Evolutionary conservation across 352 stramenopile species (phyloP).

Genomic region (Phytophthora nicotianae): DNA sequence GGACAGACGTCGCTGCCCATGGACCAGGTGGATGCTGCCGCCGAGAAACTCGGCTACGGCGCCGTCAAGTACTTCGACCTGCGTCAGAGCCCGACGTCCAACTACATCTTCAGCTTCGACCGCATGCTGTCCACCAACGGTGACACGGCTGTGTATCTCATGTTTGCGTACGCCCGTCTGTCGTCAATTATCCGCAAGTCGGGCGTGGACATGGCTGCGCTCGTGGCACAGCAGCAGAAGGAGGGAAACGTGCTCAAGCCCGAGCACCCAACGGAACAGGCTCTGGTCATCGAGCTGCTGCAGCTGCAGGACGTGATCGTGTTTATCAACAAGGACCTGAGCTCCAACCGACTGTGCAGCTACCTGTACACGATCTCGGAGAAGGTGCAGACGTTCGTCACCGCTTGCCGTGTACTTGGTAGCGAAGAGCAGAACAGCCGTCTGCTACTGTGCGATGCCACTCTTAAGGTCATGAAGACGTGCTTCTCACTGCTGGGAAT

Average conservation of each 20-base stretch:
- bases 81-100: constrained; percentile 96
- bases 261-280: constrained; percentile 87
- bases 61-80: constrained; percentile 99
- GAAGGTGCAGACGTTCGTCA: constrained; percentile 98
- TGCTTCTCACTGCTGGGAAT: constrained; percentile 95
- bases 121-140: constrained; percentile 99
- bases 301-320: constrained; percentile 96
- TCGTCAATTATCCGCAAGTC: constrained; percentile 97
- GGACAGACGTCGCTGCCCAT: constrained; percentile 86
- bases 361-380: constrained; percentile 98
- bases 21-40: constrained; percentile 94
- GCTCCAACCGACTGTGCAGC: constrained; percentile 97
- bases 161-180: constrained; percentile 98
- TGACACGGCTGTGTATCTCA: constrained; percentile 99
- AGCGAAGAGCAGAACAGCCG: constrained; percentile 95
- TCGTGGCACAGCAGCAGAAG: constrained; percentile 54
- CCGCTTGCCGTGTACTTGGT: constrained; percentile 97
- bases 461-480: constrained; percentile 94
- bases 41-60: constrained; percentile 97
- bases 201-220: constrained; percentile 80
- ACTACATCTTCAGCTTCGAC: constrained; percentile 99
- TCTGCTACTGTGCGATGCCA: constrained; percentile 96
- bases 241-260: constrained; percentile 64
- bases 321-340: constrained; percentile 95
- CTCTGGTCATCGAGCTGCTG: constrained; percentile 94